Evolutionary conservation across 2,329 filamentous ascomycete species (phyloP), one percentile per base, ranked within the genome.

Genomic region (Botrytis porri): DNA sequence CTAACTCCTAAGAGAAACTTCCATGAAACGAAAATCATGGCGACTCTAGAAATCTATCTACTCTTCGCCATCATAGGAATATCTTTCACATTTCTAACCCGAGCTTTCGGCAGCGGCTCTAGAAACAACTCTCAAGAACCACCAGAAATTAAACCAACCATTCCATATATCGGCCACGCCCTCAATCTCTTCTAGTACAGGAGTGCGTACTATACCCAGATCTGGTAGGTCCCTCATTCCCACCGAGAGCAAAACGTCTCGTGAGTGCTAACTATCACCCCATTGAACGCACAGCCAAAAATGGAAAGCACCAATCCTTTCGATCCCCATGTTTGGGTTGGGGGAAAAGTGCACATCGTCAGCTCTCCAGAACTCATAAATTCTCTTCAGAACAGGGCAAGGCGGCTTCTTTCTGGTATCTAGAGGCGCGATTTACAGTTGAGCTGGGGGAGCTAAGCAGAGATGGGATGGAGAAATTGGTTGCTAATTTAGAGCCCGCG

Each of bases 151-250:
- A 9, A 18, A 51, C 22, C 59, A 41, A 48, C 12, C 32, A 70
- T 70, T 35, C 69, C 69, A 51, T 70, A 70, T 20, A 18, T 70
- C 32, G 59, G 69, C 5, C 69, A 70, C 41, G 69, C 69, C 32
- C 39, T 62, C 20, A 32, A 43, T 22, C 59, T 70, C 14, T 70
- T 62, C 20, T 70, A 32, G 69, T 54, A 63, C 57, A 54, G 69
- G 41, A 63, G 69, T 54, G 41, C 57, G 14, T 63, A 70, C 41
- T 70, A 63, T 43, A 51, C 69, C 22, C 32, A 29, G n/a, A 10
- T 70, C 4, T 70, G 22, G 67, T 70, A 61, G 45, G 67, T 45
- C 20, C 39, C 45, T 3, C 29, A 25, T 29, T 48, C 22, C n/a
- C 45, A 37, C 16, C 37, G 29, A n/a, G 22, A 32, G 25, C 18